Evolutionary conservation across 2,329 filamentous ascomycete species (phyloP).

Genomic region (Epichloe elymi): DNA sequence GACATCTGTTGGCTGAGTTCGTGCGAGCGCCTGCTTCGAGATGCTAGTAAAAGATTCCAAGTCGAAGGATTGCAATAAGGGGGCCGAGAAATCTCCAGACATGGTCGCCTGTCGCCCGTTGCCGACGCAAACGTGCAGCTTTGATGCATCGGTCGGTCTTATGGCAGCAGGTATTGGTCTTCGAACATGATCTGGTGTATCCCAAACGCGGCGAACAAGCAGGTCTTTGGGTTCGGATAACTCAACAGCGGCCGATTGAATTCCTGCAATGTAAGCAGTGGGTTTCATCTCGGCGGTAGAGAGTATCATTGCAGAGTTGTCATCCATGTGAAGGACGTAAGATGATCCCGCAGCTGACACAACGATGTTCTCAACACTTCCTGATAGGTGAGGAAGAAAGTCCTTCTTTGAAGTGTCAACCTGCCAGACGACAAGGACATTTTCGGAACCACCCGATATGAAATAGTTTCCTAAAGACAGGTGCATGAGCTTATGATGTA

Average conservation of each 20-base stretch:
- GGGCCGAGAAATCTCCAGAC: slow-evolving; percentile 38
- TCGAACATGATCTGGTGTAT: slow-evolving; percentile 27
- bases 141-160: slow-evolving; percentile 48
- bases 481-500: slow-evolving; percentile 16
- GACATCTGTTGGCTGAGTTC: slow-evolving; percentile 74
- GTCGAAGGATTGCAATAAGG: slow-evolving; percentile 72
- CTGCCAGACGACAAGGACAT: slow-evolving; percentile 85
- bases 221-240: slow-evolving; percentile 37
- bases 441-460: slow-evolving; percentile 84
- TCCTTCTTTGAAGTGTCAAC: slow-evolving; percentile 73
- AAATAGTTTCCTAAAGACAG: slow-evolving; percentile 64
- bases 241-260: slow-evolving; percentile 52
- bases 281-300: slow-evolving; percentile 84
- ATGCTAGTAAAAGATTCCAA: slow-evolving; percentile 65
- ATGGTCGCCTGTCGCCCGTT: slow-evolving; percentile 44
- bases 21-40: slow-evolving; percentile 74
- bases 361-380: slow-evolving; percentile 70
- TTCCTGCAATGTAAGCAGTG: slow-evolving; percentile 68
- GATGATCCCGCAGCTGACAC: slow-evolving; percentile 68
- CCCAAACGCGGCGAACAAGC: slow-evolving; percentile 38
- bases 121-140: slow-evolving; percentile 55
- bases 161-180: slow-evolving; percentile 46
- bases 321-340: slow-evolving; percentile 74
- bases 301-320: slow-evolving; percentile 83
- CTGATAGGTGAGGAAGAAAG: slow-evolving; percentile 79